Evolutionary conservation across 495 filamentous ascomycete genomes (phyloP), one percentile per base, ranked within the genome.

Genomic region (Aspergillus taichungensis): DNA sequence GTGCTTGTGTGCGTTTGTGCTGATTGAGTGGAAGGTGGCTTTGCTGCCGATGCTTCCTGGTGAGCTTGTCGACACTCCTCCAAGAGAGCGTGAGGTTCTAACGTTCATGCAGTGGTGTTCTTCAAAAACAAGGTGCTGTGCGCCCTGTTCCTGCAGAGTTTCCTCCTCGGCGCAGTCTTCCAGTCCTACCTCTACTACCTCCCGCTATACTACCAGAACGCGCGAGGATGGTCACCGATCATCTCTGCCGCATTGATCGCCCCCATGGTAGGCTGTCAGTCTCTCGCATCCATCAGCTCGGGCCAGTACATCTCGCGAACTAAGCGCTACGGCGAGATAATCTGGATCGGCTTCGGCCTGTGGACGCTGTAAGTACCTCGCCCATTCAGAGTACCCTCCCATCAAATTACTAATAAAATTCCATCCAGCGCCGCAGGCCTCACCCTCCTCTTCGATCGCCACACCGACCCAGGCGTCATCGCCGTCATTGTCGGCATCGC

Each of bases 21-120:
- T 79, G 6, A 69, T 76, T 36, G 77, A 83, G 46, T 79, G 76
- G 73, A 78, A 74, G 49, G 57, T 75, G 36, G 74, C 78, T 4
- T 43, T 62, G 8, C 58, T 83, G 41, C 78, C 78, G 3, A 82
- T 83, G 69, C 70, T 82, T 57, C 77, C 77, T 42, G 48, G 74
- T 78, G 69, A 43, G 67, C 57, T n/a, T n/a, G n/a, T n/a, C n/a
- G n/a, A n/a, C n/a, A n/a, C 42, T 34, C 13, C 11, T 11, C n/a
- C 8, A 30, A 13, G 7, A 7, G 29, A n/a, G 7, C 8, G 24
- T 13, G 4, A n/a, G 28, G 10, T 43, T 30, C 55, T 65, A 41
- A 63, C 50, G 18, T 10, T 3, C 27, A 6, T 12, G 10, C 35
- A 67, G 72, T 80, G 34, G 60, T 61, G 11, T 68, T 84, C 41